Percentiles rank a stretch among this genome's conserved stretches.
Conservation (phyloP, 805 yeast species). For the Pichia deserticola region DNA sequence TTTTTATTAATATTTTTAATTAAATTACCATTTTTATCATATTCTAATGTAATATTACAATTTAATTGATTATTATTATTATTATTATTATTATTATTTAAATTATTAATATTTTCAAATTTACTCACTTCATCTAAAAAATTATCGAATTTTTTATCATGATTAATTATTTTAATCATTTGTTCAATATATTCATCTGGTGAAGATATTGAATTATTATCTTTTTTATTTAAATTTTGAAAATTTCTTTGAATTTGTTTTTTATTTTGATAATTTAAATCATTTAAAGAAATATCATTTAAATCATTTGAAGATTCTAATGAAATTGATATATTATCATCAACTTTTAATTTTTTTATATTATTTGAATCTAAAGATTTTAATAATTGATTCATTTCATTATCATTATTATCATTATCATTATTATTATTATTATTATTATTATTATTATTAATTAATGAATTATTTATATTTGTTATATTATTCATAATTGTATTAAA, state of each 20-base stretch:
- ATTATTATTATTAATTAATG: too few relatives aligned
- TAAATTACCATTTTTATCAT: constrained; percentile 18
- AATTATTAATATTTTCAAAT: constrained; percentile 12
- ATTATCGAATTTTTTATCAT: constrained; percentile 20
- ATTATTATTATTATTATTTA: neutral
- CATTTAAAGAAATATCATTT: neutral
- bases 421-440: too few relatives aligned
- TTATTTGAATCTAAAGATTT: constrained; percentile 1
- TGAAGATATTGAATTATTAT: constrained; percentile 1
- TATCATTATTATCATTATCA: neutral
- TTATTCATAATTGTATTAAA: neutral
- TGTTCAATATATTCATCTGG: constrained; percentile 21
- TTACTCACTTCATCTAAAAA: constrained; percentile 17
- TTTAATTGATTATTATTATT: constrained; percentile 1
- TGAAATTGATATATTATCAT: neutral
- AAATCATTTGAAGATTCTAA: constrained; percentile 3
- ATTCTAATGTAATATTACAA: constrained; percentile 19
- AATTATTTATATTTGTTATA: too few relatives aligned
- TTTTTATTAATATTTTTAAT: constrained; percentile 9
- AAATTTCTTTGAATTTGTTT: neutral
- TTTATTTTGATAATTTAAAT: neutral
- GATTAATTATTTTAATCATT: constrained; percentile 17
- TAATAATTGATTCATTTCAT: constrained; percentile 2
- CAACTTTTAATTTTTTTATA: constrained; percentile 3
- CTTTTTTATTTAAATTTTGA: neutral